Base-by-base conservation (phyloP, 2,329 filamentous ascomycete species). In the Cercospora canescens region DNA sequence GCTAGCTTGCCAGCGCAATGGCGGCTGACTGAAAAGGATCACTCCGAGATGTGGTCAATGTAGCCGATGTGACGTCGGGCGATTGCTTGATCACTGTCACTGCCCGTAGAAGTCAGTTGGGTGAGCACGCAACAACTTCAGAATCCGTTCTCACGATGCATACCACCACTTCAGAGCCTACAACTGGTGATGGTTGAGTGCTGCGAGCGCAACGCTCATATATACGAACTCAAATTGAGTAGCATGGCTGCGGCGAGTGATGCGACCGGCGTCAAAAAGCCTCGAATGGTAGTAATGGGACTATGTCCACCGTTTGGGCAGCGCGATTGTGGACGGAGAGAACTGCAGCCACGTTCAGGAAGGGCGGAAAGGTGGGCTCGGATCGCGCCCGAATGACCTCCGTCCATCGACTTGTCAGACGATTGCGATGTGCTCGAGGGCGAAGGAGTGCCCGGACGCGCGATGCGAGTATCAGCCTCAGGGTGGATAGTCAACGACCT, bases 51-150 rank as follows among this genome's bases (percentile, higher is more conserved):
- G 37, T 48, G 69, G 67, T 54, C 65, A 70, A 66, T 14, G 62
- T 65, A 61, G 34, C 67, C 69, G 69, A 70, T 55, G 65, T 34
- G 26, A 32, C 65, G 58, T 63, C 65, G 63, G 68, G 67, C 63
- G 67, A 65, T 16, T 58, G 65, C 9, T 21, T 50, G 57, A 52
- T 39, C 58, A 54, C 57, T 62, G 59, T 62, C 60, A 54, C 50
- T 65, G 26, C 52, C 3, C 28, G 8, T 28, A 30, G 34, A 21
- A 18, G 28, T 55, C 52, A 34, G 52, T 28, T 55, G 16, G 32
- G 8, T 16, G 26, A 24, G 14, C 52, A 14, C 52, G 5, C 30
- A 4, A 30, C n/a, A 12, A 16, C 21, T 28, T 14, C 4, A 34
- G 30, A 34, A 34, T n/a, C n/a, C 6, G 4, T 4, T 34, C 30